Conservation (phyloP, 345 rosid genomes). For the Bruguiera sexangula region DNA sequence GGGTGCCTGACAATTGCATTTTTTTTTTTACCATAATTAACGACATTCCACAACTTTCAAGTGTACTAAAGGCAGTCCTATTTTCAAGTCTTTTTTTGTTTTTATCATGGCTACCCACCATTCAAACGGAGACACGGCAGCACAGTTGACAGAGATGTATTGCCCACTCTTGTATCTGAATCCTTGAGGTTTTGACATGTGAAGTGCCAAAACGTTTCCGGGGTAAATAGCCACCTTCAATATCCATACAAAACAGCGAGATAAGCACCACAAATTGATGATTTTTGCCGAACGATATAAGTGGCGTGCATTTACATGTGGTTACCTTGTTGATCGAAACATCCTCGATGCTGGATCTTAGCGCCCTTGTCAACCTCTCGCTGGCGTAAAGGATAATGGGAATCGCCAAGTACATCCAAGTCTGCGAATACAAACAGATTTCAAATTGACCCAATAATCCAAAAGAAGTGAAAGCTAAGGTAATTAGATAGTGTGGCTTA, state of each 20-base stretch:
- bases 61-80: too few relatives aligned
- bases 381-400: slow-evolving; percentile 53
- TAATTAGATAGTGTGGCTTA: slow-evolving; percentile 13
- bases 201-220: slow-evolving; percentile 71
- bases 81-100: background rate
- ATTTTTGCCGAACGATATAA: too few relatives aligned
- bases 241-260: background rate
- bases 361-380: slow-evolving; percentile 62
- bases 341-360: slow-evolving; percentile 65
- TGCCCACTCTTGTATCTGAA: slow-evolving; percentile 84
- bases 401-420: slow-evolving; percentile 76
- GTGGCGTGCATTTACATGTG: too few relatives aligned
- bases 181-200: slow-evolving; percentile 72
- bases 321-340: slow-evolving; percentile 57
- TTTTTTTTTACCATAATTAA: too few relatives aligned
- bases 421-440: slow-evolving; percentile 31
- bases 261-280: background rate
- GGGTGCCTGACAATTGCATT: slow-evolving; percentile 57
- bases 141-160: slow-evolving; percentile 76
- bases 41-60: too few relatives aligned
- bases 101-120: slow-evolving; percentile 35
- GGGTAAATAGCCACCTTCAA: slow-evolving; percentile 66
- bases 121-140: slow-evolving; percentile 82
- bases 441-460: too few relatives aligned
- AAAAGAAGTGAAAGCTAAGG: background rate